Evolutionary conservation across 2,329 filamentous ascomycete genomes (phyloP), one percentile per base, ranked within the genome.

Genomic region (Raffaelea albimanens): DNA sequence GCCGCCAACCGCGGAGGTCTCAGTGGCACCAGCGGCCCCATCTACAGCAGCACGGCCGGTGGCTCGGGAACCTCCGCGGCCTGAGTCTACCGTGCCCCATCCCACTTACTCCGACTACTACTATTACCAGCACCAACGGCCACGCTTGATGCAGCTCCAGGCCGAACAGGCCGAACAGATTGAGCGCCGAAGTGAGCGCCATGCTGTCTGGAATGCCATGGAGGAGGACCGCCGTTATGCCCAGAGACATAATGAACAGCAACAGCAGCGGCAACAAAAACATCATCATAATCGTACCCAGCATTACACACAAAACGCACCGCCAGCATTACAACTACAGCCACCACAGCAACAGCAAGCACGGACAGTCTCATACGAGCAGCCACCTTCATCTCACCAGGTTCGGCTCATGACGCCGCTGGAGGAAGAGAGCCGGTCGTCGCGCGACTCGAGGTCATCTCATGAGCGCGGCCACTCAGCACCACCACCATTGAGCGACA

Each of bases 391-490:
- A n/a, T n/a, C n/a, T n/a, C n/a, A n/a, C n/a, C n/a, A n/a, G n/a
- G n/a, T n/a, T 23, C 7, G 20, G 7, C 40, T 20, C 16, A 9
- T 46, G 21, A 18, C 40, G 13, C 40, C 39, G 1, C 33, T 47
- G 34, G 52, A 50, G 16, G 53, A 57, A 34, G 52, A 56, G 5
- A 38, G 51, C n/a, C 58, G 60, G 19, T 48, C 48, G 8, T 58
- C 60, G 18, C 56, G 61, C 10, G 54, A 56, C 9, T 54, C 55
- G 3, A 53, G 58, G 29, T 52, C 60, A 5, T 63, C 65, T 9
- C 64, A 69, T 43, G 69, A 70, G 46, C 65, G 73, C 25, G 72
- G 72, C 21, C 64, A 62, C 22, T 76, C 73, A 3, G 73, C 71
- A 7, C 72, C 72, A 14, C 71, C 73, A 3, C 69, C 68, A 0